These are phyloP conservation scores for Backusella luteola DNA, from an alignment of 192 early-diverging fungal species.

Conservation along the genomic window DNA sequence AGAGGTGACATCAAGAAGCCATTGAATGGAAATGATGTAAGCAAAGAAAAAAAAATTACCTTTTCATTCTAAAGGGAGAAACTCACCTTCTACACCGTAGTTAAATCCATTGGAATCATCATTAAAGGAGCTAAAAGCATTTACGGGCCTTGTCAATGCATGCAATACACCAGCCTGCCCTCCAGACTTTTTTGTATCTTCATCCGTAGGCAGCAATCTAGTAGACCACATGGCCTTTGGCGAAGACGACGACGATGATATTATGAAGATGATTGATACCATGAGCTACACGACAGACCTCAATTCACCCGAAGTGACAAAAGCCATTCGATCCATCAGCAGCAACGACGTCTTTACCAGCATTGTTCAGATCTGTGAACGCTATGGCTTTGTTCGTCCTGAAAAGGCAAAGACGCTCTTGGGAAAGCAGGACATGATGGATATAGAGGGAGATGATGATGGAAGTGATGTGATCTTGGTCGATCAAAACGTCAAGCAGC, in stretches of 20 bases:
- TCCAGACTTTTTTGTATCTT: conserved; percentile 19
- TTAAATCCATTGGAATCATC: conserved; percentile 35
- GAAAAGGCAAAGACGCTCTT: conserved; percentile 2
- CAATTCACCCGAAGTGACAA: conserved; percentile 21
- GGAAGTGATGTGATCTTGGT: not conserved
- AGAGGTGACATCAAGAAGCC: not conserved
- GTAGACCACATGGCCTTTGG: conserved; percentile 16
- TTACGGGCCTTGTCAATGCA: conserved; percentile 36
- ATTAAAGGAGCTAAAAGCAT: conserved; percentile 27
- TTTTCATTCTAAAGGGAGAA: not conserved
- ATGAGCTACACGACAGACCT: conserved; percentile 13
- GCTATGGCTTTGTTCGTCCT: conserved; percentile 17
- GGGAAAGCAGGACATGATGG: not conserved
- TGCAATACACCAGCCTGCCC: conserved; percentile 29
- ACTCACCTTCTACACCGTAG: conserved; percentile 3
- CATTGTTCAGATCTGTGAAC: conserved; percentile 26
- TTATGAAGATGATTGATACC: conserved; percentile 29
- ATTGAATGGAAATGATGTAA: conserved; percentile 19
- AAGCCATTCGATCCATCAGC: conserved; percentile 25
- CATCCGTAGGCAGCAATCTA: conserved; percentile 1
- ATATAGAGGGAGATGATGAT: not conserved
- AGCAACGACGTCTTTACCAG: conserved; percentile 25
- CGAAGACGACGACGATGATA: conserved; percentile 10
- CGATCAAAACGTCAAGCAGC: conserved; percentile 30
- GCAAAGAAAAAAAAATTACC: not conserved